Evolutionary conservation across 371 early-diverging fungal genomes (phyloP), one percentile per base, ranked within the genome.

Genomic region (Mucor sp.): DNA sequence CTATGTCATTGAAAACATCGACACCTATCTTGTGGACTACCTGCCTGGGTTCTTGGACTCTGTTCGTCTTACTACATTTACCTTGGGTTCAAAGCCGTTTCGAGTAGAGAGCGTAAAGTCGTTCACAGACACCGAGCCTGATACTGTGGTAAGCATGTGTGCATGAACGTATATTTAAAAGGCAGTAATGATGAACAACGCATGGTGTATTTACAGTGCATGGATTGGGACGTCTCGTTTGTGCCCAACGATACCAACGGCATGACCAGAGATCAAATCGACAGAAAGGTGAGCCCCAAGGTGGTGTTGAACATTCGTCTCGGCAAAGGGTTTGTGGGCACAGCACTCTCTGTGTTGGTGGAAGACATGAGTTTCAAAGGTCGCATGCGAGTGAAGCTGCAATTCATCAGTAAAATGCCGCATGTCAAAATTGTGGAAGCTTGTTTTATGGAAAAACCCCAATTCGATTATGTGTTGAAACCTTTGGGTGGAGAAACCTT

Each of bases 71-170:
- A 90, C 97, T 7, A 91, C 93, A 21, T 97, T 99, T 75, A 99
- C 99, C 2, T 85, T 99, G 66, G 99, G 99, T 17, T 95, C 96
- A 17, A 93, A 93, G 69, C 90, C 99, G 14, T 98, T 99, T 27
- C 85, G 94, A 3, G 87, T 99, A 19, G 95, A 97, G 60, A 85
- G 87, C 21, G 90, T 99, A 53, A 88, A 90, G 68, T 88, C 91
- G 0, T 94, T 89, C 67, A 85, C 89, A 44, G 84, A 89, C 43
- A 87, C 90, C 57, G 90, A 90, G 35, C 89, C 91, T 19, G 95
- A 98, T 77, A 85, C 87, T 9, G 89, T 97, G 67, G 91, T 93
- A 84, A 66, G 76, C 37, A 9, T 69, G 21, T 25, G 3, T 21
- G 25, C 17, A 28, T 30, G 28, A 39, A 28, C 30, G 2, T 14